Conservation (phyloP, 2,329 filamentous ascomycete genomes). For the Trichoderma breve region DNA sequence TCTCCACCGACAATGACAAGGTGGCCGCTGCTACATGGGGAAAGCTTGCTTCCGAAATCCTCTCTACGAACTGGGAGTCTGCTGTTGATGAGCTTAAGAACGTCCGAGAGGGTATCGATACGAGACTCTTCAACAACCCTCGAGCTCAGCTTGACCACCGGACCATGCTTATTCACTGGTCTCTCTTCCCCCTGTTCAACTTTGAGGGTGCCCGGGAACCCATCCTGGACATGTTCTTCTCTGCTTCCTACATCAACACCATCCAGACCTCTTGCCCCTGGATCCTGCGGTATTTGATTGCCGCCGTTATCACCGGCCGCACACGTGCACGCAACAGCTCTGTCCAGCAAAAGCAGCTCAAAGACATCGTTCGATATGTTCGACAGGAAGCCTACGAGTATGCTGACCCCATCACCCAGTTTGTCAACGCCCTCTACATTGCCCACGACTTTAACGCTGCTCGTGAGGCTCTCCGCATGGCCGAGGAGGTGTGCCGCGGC, state of each 20-base stretch:
- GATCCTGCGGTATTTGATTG: slow-evolving; percentile 90
- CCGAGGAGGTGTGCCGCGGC: slow-evolving; percentile 84
- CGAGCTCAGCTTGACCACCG: slow-evolving; percentile 94
- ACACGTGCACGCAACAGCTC: slow-evolving; percentile 76
- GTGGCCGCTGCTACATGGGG: slow-evolving; percentile 95
- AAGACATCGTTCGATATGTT: slow-evolving; percentile 93
- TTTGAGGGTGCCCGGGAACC: slow-evolving; percentile 85
- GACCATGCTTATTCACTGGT: slow-evolving; percentile 97
- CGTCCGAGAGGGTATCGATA: slow-evolving; percentile 89
- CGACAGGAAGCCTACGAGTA: slow-evolving; percentile 98
- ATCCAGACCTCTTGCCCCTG: slow-evolving; percentile 98
- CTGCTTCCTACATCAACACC: slow-evolving; percentile 96
- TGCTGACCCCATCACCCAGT: slow-evolving; percentile 90
- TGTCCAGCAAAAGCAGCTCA: slow-evolving; percentile 95
- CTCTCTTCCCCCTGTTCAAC: slow-evolving; percentile 98
- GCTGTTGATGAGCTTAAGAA: slow-evolving; percentile 89
- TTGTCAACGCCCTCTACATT: slow-evolving; percentile 93
- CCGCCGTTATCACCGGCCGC: slow-evolving; percentile 92
- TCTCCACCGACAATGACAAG: slow-evolving; percentile 98
- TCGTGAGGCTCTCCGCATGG: slow-evolving; percentile 77
- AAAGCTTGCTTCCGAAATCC: slow-evolving; percentile 93
- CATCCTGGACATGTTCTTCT: slow-evolving; percentile 96
- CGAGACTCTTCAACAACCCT: slow-evolving; percentile 92
- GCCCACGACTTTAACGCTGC: slow-evolving; percentile 89
- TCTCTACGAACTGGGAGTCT: slow-evolving; percentile 91